phyloP scores from a whole-genome alignment of 2,329 filamentous ascomycete species.

The Aureobasidium zeae region DNA sequence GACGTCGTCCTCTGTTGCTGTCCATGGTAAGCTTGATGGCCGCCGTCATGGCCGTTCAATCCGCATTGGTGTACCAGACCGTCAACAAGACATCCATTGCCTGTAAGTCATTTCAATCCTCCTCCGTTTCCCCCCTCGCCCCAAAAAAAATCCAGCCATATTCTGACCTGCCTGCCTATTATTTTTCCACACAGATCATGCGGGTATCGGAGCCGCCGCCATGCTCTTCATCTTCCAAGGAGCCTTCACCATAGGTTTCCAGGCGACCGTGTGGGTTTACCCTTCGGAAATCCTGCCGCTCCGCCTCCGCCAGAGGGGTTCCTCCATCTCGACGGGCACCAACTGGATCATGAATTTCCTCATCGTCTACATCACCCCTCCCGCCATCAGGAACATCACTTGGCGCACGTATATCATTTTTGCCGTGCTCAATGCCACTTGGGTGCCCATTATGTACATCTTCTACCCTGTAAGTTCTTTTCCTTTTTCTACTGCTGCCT shows the following conservation, averaged over 20 bases:
- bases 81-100: conserved; percentile 24
- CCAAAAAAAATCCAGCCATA: too few species aligned
- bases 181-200: conserved; percentile 9
- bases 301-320: conserved; percentile 30
- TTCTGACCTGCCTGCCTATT: too few species aligned
- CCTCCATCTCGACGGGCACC: conserved; percentile 26
- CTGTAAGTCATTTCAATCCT: neutral
- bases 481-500: too few species aligned
- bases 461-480: too few species aligned
- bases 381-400: conserved; percentile 47
- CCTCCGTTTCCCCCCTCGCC: too few species aligned
- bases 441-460: conserved; percentile 20
- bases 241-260: conserved; percentile 51
- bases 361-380: conserved; percentile 47
- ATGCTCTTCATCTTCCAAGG: conserved; percentile 57
- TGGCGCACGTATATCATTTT: conserved; percentile 51
- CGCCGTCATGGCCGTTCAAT: conserved; percentile 55
- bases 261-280: conserved; percentile 55
- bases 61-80: conserved; percentile 32
- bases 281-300: conserved; percentile 52
- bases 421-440: conserved; percentile 31
- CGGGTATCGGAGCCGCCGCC: conserved; percentile 31
- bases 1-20: conserved; percentile 36
- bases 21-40: conserved; percentile 49
- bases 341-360: conserved; percentile 25